Base-by-base conservation (phyloP, 2,329 filamentous ascomycete species). In the Sporothrix globosa region DNA sequence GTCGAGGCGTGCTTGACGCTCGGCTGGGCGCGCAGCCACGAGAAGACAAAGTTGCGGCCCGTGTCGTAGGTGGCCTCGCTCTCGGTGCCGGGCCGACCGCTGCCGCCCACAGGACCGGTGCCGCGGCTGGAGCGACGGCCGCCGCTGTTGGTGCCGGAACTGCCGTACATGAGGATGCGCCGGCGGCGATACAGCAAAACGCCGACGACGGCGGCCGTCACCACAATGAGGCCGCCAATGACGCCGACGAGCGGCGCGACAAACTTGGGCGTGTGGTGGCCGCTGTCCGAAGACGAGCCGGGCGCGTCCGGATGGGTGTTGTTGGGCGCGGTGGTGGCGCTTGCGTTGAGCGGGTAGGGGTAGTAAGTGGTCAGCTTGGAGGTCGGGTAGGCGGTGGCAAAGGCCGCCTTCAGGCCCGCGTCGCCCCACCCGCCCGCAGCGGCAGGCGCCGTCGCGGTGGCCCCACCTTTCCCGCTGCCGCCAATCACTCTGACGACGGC, bases 401-500 rank as follows among this genome's bases (percentile, higher is more conserved):
- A 91, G 21, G 91, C 77, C 4, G 76, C 77, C 0, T 76, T 80
- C 1, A 92, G 83, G 2, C 72, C 81, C 71, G 75, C 75, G 68
- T 79, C 82, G 66, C 81, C 82, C 85, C 88, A 91, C 39, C 73
- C 83, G 66, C 70, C 83, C 0, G 84, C 85, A 19, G 87, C 85
- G 5, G 83, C 81, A 1, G 92, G 92, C 0, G 83, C 82, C 0
- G 87, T 92, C 54, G 87, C 80, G 0, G 90, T 94, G n/a, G 92
- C 92, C 14, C 88, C 87, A 7, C 92, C 92, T 0, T 81, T 82
- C 7, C 82, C 83, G 70, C 84, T 81, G 13, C 92, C 92, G 30
- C 92, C 92, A 67, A 96, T 90, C 73, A 87, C 85, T 0, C 82
- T 81, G 69, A 87, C 83, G 3, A 96, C 86, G 21, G 83, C 82